Conservation (phyloP, 73 alveolate species). For the Tetrahymena elliotti region DNA sequence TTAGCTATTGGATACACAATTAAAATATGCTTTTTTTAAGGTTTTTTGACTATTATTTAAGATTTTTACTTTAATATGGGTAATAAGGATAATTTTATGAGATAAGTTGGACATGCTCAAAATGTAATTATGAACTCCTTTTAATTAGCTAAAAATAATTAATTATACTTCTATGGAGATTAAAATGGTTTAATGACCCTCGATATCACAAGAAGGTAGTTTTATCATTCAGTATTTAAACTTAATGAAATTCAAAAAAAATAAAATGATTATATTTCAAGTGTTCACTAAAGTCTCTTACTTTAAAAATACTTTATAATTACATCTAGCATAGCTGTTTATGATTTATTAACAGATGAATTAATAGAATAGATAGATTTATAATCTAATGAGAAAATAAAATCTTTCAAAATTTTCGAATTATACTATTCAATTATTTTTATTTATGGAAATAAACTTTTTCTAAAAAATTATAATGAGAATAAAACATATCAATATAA, state of each 20-base stretch:
- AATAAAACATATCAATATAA: not conserved
- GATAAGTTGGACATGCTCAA: not conserved
- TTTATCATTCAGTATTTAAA: not conserved
- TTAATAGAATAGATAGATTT: not conserved
- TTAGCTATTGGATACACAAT: not conserved
- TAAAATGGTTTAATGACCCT: not conserved
- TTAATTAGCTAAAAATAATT: not conserved
- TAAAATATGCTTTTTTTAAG: not conserved
- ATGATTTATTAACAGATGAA: not conserved
- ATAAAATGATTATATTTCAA: not conserved
- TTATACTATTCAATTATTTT: not conserved
- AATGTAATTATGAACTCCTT: not conserved
- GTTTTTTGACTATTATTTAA: not conserved
- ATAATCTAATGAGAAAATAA: not conserved
- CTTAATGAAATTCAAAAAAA: not conserved
- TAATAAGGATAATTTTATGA: not conserved
- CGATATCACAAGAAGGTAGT: not conserved
- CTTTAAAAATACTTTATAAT: not conserved
- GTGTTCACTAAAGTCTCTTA: not conserved
- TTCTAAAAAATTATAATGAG: not conserved
- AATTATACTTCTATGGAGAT: not conserved
- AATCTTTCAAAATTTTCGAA: not conserved
- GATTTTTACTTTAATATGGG: not conserved
- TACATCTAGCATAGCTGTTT: not conserved
- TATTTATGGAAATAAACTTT: not conserved